A percentile compares a stretch with the other conserved stretches of the same genome.
Conservation (phyloP, 2,329 filamentous ascomycete species). For the Diaporthe destruens region DNA sequence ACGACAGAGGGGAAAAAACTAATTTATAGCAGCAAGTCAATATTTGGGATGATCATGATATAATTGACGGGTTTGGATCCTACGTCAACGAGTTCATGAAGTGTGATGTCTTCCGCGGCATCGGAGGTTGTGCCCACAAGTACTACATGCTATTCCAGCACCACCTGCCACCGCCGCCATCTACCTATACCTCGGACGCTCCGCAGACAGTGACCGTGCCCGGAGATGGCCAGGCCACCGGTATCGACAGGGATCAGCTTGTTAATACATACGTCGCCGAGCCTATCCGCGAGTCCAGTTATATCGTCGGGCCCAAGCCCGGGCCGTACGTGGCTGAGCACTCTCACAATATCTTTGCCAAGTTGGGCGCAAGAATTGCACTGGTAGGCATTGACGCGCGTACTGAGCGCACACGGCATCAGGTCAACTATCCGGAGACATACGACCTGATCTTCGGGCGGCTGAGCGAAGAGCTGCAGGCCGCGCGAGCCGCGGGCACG, state of each 20-base stretch:
- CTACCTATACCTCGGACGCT: slow-evolving; percentile 81
- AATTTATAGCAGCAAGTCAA: slow-evolving; percentile 68
- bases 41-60: slow-evolving; percentile 96
- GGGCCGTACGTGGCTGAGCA: slow-evolving; percentile 91
- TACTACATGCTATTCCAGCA: slow-evolving; percentile 99
- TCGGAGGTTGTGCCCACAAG: slow-evolving; percentile 94
- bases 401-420: slow-evolving; percentile 88
- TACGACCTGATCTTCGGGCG: slow-evolving; percentile 87
- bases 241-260: slow-evolving; percentile 78
- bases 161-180: slow-evolving; percentile 85
- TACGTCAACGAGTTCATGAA: slow-evolving; percentile 96
- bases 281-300: slow-evolving; percentile 72
- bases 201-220: slow-evolving; percentile 61
- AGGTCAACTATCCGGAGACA: slow-evolving; percentile 94
- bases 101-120: slow-evolving; percentile 88
- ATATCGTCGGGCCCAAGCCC: slow-evolving; percentile 81
- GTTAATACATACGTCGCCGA: slow-evolving; percentile 78
- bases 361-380: slow-evolving; percentile 83
- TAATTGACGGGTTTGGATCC: slow-evolving; percentile 80
- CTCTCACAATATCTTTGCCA: slow-evolving; percentile 88
- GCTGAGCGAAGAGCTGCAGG: slow-evolving; percentile 77
- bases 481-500: slow-evolving; percentile 73
- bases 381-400: slow-evolving; percentile 93
- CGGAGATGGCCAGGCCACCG: slow-evolving; percentile 47
- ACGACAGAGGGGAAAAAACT: background rate